Base-by-base conservation (phyloP, 805 yeast species). In the Saccharomyces paradoxus region DNA sequence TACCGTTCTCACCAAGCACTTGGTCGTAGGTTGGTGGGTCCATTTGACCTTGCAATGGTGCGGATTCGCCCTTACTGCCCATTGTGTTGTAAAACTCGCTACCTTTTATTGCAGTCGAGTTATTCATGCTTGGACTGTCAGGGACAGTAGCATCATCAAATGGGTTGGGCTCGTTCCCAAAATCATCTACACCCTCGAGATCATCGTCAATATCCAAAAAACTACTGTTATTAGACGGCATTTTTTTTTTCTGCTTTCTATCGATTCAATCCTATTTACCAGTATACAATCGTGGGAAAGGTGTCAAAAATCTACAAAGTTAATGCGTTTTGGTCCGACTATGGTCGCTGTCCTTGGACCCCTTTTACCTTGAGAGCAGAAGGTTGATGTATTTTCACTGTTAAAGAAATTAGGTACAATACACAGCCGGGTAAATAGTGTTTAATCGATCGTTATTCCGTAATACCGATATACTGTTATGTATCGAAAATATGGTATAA, bases 181-280 rank as follows among this genome's bases (percentile, higher is more conserved):
- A 64, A 53, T 64, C 68, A 46, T 64, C 68, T 4, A 59, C 68
- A 14, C 68, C 68, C 4, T 64, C 65, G 28, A 64, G 55, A 47
- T 60, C 68, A 51, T 64, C 68, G 51, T 62, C 59, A 27, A 63
- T 53, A 5, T 58, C 58, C 17, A 50, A 46, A 29, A 53, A 55
- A 50, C 41, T 41, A 7, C 47, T 49, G 22, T 44, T 31, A 21
- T 31, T 54, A 17, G 49, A 26, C 21, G 30, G 28, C 28, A 46
- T 27, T 46, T 46, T 46, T 21, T 27, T 46, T 46, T 46, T 24
- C 21, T 46, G 5, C 30, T 46, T 22, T 46, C 17, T 46, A 10
- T 17, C 24, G 24, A 37, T 24, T 21, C 44, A 17, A 37, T 37
- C 9, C 22, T 37, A 37, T 37, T 37, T 17, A 1, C 22, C 13